Conservation (phyloP, 2,329 filamentous ascomycete genomes). For the Sarocladiaceae sp. region DNA sequence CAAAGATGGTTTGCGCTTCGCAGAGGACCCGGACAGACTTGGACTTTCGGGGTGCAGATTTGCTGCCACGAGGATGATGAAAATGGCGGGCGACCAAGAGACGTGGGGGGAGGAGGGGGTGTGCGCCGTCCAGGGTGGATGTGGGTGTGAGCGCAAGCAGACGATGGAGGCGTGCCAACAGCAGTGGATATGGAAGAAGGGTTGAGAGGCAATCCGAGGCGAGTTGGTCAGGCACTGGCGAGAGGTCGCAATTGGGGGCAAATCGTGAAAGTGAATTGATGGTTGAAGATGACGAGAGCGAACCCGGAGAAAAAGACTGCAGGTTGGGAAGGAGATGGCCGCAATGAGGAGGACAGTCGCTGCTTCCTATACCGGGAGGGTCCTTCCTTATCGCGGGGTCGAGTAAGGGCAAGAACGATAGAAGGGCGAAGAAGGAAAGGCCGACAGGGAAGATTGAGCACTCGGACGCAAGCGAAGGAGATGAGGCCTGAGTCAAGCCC, state of each 20-base stretch:
- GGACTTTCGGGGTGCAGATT: slow-evolving; percentile 1
- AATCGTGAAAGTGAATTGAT: no score
- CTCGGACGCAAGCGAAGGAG: not conserved
- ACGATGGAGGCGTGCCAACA: not conserved
- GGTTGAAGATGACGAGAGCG: not conserved
- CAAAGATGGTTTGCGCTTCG: slow-evolving; percentile 2
- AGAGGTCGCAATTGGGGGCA: no score
- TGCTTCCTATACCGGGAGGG: slow-evolving; percentile 8
- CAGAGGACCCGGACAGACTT: slow-evolving; percentile 1
- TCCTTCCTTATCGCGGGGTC: slow-evolving; percentile 10
- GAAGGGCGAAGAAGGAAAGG: not conserved
- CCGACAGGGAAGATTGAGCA: not conserved
- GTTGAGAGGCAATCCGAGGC: not conserved
- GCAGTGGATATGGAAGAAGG: not conserved
- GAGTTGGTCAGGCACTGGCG: no score
- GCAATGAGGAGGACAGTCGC: not conserved
- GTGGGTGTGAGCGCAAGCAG: not conserved
- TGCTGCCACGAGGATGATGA: slow-evolving; percentile 7
- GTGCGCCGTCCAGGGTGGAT: not conserved
- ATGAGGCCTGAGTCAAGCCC: not conserved
- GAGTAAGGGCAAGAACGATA: not conserved
- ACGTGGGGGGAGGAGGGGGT: not conserved
- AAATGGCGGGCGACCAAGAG: slow-evolving; percentile 8
- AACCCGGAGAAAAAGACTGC: not conserved
- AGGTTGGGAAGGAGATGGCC: not conserved